Conservation (phyloP, 2,329 filamentous ascomycete species). For the Alternaria angustiovoidea region DNA sequence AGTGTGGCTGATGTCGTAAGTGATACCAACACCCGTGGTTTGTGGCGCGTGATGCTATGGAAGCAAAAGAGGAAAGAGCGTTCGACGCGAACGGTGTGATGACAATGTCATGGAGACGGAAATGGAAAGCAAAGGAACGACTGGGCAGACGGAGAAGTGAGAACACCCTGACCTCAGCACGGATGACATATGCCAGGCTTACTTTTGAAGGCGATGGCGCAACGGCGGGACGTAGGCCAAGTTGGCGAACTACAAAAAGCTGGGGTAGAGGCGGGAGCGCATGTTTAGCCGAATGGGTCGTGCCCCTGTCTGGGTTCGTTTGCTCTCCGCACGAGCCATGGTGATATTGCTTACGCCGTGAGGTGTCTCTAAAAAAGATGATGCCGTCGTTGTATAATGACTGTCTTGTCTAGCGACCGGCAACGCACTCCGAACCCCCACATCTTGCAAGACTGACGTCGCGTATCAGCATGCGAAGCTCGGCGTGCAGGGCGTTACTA, state of each 20-base stretch:
- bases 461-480: not conserved
- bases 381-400: not conserved
- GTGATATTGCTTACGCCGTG: not conserved
- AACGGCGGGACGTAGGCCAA: conserved; percentile 5
- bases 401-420: conserved; percentile 12
- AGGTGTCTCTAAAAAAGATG: not conserved
- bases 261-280: conserved; percentile 12
- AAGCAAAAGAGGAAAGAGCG: not conserved
- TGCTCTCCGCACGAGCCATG: not conserved
- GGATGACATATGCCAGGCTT: conserved; percentile 2
- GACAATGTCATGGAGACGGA: not conserved
- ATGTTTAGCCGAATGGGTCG: conserved; percentile 12
- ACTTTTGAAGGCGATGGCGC: conserved; percentile 10
- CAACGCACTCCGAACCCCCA: conserved; percentile 17
- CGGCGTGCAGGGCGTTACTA: conserved; percentile 5
- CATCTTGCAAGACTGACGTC: conserved; percentile 2
- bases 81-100: not conserved
- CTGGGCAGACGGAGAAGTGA: not conserved
- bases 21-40: not conserved
- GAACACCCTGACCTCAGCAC: not conserved
- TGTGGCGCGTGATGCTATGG: conserved; percentile 9
- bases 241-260: conserved; percentile 13
- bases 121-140: not conserved
- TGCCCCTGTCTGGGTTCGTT: not conserved
- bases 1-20: conserved; percentile 10